Base-by-base conservation (phyloP, 169 alveolate species). In the Cyclospora cayetanensis region DNA sequence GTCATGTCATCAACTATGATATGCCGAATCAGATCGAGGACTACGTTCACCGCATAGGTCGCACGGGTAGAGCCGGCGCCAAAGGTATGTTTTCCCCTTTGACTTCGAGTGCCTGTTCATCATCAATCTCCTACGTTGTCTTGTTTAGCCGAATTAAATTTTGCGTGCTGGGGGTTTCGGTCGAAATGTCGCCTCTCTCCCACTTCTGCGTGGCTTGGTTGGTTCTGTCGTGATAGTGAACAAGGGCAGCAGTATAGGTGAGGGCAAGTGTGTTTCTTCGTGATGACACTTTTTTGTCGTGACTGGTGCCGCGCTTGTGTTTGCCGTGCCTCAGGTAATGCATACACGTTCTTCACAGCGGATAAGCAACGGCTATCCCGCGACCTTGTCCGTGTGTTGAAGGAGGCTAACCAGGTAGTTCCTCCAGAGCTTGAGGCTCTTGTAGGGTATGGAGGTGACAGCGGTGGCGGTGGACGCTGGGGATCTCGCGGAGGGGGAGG, bases 31-130 rank as follows among this genome's bases (percentile, higher is more conserved):
- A 98, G 68, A 97, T 98, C 27, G 99, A 99, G 96, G 99, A 98
- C 94, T 99, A 99, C 92, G 98, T 99, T 31, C 99, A 99, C 91
- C 96, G 99, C 88, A 98, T 99, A 39, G 99, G 99, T 27, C 94
- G 98, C 83, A 97, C 98, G 2, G 99, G 98, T 1, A 35, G 96
- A 50, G 94, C 95, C n/a, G 95, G 95, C 43, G 91, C 94, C 27
- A 86, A 91, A 42, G 94, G 94, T 93, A 5, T 0, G 77, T 5
- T 4, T 4, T 41, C 35, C 29, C 7, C 7, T 82, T 25, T 27
- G 37, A 29, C n/a, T 25, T 15, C n/a, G n/a, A 63, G 76, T 15
- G 11, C 15, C 15, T n/a, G n/a, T n/a, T n/a, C n/a, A n/a, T n/a
- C n/a, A n/a, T n/a, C n/a, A n/a, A n/a, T n/a, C n/a, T n/a, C n/a